Evolutionary conservation across 257 asterid species (phyloP).

Genomic region (Forsythia viridissima): DNA sequence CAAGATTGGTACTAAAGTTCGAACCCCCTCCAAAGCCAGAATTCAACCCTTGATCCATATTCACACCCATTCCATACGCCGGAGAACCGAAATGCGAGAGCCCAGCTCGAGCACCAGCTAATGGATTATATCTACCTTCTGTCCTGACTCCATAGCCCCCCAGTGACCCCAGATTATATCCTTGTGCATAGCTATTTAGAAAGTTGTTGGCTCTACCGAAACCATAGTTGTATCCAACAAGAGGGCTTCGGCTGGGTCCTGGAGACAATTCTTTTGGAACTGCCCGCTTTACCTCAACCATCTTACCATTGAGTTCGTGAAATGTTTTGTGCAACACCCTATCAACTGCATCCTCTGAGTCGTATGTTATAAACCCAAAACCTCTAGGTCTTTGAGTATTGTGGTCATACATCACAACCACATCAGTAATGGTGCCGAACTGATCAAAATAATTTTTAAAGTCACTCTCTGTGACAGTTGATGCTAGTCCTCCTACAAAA

Average conservation of each 20-base stretch:
- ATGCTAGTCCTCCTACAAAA: slow-evolving; percentile 30
- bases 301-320: slow-evolving; percentile 57
- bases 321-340: slow-evolving; percentile 52
- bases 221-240: slow-evolving; percentile 27
- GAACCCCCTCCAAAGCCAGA: slow-evolving; percentile 45
- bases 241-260: slow-evolving; percentile 27
- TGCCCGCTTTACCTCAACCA: slow-evolving; percentile 44
- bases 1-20: slow-evolving; percentile 39
- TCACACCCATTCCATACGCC: slow-evolving; percentile 22
- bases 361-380: slow-evolving; percentile 52
- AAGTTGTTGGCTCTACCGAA: slow-evolving; percentile 29
- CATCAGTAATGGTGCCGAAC: slow-evolving; percentile 25
- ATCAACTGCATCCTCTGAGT: slow-evolving; percentile 57
- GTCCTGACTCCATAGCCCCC: slow-evolving; percentile 28
- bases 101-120: slow-evolving; percentile 15
- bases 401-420: slow-evolving; percentile 31
- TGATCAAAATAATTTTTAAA: slow-evolving; percentile 19
- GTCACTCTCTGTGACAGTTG: slow-evolving; percentile 25
- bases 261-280: slow-evolving; percentile 32
- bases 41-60: slow-evolving; percentile 48
- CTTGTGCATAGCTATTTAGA: slow-evolving; percentile 42
- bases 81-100: slow-evolving; percentile 19
- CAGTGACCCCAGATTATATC: slow-evolving; percentile 38
- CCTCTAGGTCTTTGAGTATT: slow-evolving; percentile 53
- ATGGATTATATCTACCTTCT: slow-evolving; percentile 20